These are phyloP conservation scores for Trichoderma aggressivum DNA, from an alignment of 2,329 filamentous ascomycete genomes.

Conservation along the genomic window DNA sequence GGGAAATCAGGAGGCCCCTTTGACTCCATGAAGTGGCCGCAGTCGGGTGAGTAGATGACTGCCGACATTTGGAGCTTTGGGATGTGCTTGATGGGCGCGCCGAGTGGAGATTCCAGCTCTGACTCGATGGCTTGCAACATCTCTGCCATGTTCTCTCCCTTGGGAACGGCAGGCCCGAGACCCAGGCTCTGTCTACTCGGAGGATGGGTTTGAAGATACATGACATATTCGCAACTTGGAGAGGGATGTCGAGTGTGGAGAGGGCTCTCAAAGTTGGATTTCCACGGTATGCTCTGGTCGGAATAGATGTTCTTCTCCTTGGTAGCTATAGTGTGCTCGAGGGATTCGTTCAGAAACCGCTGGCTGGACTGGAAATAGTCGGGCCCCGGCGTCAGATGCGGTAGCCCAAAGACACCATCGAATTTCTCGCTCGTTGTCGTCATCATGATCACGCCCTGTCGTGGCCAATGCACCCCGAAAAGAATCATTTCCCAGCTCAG, in stretches of 20 bases:
- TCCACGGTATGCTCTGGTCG: constrained; percentile 70
- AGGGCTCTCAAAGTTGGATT: constrained; percentile 62
- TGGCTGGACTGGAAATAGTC: constrained; percentile 58
- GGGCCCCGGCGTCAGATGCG: constrained; percentile 67
- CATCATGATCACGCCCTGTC: constrained; percentile 74
- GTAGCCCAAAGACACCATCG: constrained; percentile 83
- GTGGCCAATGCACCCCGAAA: constrained; percentile 81
- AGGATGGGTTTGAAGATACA: constrained; percentile 77
- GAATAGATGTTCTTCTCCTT: constrained; percentile 55
- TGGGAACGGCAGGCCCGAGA: constrained; percentile 30
- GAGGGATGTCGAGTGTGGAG: constrained; percentile 54
- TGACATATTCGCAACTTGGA: constrained; percentile 83
- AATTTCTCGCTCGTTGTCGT: constrained; percentile 93
- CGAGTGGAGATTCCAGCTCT: constrained; percentile 60
- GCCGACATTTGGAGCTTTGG: constrained; percentile 60
- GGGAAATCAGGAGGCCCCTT: constrained; percentile 59
- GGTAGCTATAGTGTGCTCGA: constrained; percentile 63
- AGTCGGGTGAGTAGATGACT: constrained; percentile 66
- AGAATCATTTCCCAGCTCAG: constrained; percentile 77
- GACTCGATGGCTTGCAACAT: constrained; percentile 56
- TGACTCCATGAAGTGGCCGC: constrained; percentile 62
- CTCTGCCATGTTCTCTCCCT: constrained; percentile 34
- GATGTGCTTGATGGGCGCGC: constrained; percentile 52
- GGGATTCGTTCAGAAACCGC: constrained; percentile 67
- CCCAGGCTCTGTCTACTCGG: constrained; percentile 39